These are phyloP conservation scores for Eleusine indica DNA, from an alignment of 176 grass and related monocot species.

Conservation along the genomic window DNA sequence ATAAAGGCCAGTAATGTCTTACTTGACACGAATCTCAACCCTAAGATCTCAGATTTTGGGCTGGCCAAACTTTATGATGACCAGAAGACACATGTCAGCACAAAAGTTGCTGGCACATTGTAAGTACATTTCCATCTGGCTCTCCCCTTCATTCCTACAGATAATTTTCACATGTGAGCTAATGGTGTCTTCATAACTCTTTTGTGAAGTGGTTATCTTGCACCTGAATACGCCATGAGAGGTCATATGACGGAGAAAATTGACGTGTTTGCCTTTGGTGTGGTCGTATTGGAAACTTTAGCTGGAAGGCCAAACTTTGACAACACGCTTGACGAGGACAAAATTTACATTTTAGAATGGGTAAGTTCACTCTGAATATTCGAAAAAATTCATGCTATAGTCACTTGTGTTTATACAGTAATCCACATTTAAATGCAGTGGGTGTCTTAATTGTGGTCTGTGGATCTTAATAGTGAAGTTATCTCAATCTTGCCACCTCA, in stretches of 20 bases:
- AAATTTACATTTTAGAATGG: constrained; percentile 87
- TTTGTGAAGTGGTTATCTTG: constrained; percentile 73
- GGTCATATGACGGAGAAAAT: constrained; percentile 90
- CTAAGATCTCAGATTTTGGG: constrained; percentile 93
- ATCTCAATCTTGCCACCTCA: background rate
- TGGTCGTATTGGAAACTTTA: constrained; percentile 65
- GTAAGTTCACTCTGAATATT: constrained; percentile 44
- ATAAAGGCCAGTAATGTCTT: constrained; percentile 91
- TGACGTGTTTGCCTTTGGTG: constrained; percentile 81
- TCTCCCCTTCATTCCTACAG: background rate
- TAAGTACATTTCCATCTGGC: constrained; percentile 45
- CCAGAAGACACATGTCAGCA: constrained; percentile 81
- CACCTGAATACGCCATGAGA: constrained; percentile 94
- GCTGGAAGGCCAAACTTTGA: constrained; percentile 79
- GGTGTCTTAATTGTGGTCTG: background rate
- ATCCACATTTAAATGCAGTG: no score
- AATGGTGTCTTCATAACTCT: background rate
- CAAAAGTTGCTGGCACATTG: constrained; percentile 89
- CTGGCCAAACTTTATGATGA: constrained; percentile 92
- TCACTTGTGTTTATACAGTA: no score
- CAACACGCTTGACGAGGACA: constrained; percentile 33
- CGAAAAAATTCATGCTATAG: no score
- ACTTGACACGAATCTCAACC: constrained; percentile 67
- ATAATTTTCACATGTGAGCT: constrained; percentile 8
- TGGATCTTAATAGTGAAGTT: background rate